Evolutionary conservation across 164 flowering plant species (phyloP).

Genomic region (Taxillus chinensis): DNA sequence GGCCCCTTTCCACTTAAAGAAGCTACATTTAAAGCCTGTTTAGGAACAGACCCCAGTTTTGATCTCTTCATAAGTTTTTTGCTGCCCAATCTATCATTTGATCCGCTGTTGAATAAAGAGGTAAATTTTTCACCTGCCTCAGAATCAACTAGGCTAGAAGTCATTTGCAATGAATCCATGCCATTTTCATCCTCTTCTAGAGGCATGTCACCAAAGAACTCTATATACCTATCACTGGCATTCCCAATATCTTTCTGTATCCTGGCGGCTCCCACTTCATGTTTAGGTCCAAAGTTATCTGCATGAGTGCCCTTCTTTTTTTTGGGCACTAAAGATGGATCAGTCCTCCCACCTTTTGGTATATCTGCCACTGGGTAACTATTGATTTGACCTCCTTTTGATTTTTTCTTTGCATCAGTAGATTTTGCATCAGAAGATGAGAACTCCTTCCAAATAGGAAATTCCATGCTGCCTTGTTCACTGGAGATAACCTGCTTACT

Average conservation of each 20-base stretch:
- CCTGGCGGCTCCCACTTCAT: conserved; percentile 18
- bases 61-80: conserved; percentile 23
- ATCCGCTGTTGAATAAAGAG: conserved; percentile 10
- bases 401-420: conserved; percentile 23
- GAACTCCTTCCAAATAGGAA: conserved; percentile 9
- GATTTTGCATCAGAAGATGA: conserved; percentile 13
- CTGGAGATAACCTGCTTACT: conserved; percentile 6
- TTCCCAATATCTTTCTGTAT: conserved; percentile 27
- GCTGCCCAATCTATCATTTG: conserved; percentile 26
- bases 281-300: conserved; percentile 11
- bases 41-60: conserved; percentile 19
- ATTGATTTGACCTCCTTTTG: conserved; percentile 21
- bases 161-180: conserved; percentile 15
- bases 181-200: conserved; percentile 31
- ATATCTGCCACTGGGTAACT: conserved; percentile 9
- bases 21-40: conserved; percentile 10
- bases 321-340: conserved; percentile 15
- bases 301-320: conserved; percentile 12
- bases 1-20: background rate
- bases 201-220: conserved; percentile 45
- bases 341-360: conserved; percentile 11
- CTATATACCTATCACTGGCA: conserved; percentile 30
- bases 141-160: conserved; percentile 25
- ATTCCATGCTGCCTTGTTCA: conserved; percentile 12
- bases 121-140: conserved; percentile 23